Conservation (phyloP, 2,329 filamentous ascomycete species). For the Fusarium poae region DNA sequence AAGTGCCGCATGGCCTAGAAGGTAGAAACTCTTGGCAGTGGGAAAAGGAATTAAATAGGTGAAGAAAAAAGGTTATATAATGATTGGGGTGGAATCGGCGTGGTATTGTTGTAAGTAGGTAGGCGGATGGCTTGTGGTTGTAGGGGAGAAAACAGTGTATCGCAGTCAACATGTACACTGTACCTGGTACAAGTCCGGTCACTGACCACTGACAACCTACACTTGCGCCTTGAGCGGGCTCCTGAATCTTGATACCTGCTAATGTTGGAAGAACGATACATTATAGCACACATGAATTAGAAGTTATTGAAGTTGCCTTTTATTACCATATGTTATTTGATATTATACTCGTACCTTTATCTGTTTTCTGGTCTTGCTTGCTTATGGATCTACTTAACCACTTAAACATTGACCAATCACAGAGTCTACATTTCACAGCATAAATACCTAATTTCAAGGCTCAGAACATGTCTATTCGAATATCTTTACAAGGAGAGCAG, state of each 20-base stretch:
- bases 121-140: slow-evolving; percentile 24
- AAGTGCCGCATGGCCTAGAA: background rate
- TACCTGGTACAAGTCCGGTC: slow-evolving; percentile 6
- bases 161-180: slow-evolving; percentile 29
- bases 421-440: slow-evolving; percentile 47
- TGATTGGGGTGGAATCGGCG: slow-evolving; percentile 4
- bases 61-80: slow-evolving; percentile 9
- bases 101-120: slow-evolving; percentile 29
- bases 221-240: background rate
- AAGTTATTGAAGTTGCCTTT: accelerated
- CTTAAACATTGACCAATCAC: slow-evolving; percentile 42
- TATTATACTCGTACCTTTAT: background rate
- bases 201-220: background rate
- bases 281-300: background rate
- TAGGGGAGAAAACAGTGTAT: slow-evolving; percentile 30
- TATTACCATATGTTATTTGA: background rate
- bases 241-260: background rate
- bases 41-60: background rate
- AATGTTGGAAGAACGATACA: background rate
- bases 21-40: background rate
- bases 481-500: slow-evolving; percentile 57
- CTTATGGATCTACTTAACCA: background rate
- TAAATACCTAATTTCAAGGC: slow-evolving; percentile 30
- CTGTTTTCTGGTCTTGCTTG: background rate
- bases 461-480: slow-evolving; percentile 53